Evolutionary conservation across 805 yeast species (phyloP), one percentile per base, ranked within the genome.

Genomic region (Blastobotrys peoriensis): DNA sequence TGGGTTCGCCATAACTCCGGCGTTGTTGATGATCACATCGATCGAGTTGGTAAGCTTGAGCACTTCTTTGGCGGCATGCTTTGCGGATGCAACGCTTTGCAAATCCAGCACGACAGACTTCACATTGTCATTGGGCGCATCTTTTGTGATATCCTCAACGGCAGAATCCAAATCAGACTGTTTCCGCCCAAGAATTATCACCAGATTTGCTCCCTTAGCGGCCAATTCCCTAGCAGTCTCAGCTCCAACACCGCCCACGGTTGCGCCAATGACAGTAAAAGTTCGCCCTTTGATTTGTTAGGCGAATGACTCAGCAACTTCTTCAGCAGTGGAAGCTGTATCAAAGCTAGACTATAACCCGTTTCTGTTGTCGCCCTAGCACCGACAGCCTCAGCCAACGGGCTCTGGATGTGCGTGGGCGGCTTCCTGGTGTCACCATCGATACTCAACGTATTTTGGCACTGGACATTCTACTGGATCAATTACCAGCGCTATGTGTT

Each of bases 1-100:
- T 0, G 94, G 91, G n/a, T 80, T 68, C 13, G 83, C 88, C 79
- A 83, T 81, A 3, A 82, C 77, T 1, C 94, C 93, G 1, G 95
- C 89, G 60, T 86, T 86, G 54, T 84, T 77, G 38, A 86, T 71
- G 27, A 86, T 67, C 18, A 86, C 62, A 59, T 85, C 79, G 23
- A 86, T 59, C 16, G 65, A 49, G 21, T 43, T 21, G 21, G 43
- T 46, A 22, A 36, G 43, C 8, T 22, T 34, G 28, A 27, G 36
- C 37, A 52, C 49, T 23, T 43, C 48, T 5, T 46, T 28, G 4
- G 54, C 55, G 4, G 53, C 55, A 4, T 8, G 16, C 18, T 40
- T 39, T 9, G 47, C 40, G 16, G 50, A 43, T 6, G 42, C 40
- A 4, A 52, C 25, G 30, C 48, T 45, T 13, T 34, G 28, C 15